phyloP scores from a whole-genome alignment of 768 basidiomycete species.

The Tephrocybe sp. region DNA sequence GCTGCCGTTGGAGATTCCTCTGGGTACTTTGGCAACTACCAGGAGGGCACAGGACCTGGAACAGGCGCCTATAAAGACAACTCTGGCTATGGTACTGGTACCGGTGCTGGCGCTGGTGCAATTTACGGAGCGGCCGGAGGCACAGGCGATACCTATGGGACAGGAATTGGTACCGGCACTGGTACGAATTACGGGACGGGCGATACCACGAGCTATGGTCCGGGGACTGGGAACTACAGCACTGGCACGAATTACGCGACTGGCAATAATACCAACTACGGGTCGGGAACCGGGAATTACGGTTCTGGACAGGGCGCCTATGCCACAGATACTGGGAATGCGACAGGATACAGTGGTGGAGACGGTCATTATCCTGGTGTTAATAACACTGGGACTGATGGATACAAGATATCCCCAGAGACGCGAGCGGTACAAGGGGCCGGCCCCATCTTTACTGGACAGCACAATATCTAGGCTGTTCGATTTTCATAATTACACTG shows the following conservation, averaged over 20 bases:
- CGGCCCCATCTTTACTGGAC: not conserved
- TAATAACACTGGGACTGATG: not conserved
- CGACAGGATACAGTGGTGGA: not conserved
- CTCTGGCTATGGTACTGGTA: not conserved
- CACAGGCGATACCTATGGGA: too few relatives aligned
- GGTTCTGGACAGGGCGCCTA: not conserved
- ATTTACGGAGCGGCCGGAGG: too few relatives aligned
- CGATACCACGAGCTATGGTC: not conserved
- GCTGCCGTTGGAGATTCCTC: not conserved
- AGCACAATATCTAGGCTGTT: not conserved
- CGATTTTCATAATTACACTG: not conserved
- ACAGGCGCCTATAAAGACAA: not conserved
- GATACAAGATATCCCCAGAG: not conserved
- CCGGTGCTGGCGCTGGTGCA: not conserved
- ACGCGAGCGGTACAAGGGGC: not conserved
- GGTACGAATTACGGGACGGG: conserved; percentile 10
- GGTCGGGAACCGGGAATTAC: not conserved
- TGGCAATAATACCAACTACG: not conserved
- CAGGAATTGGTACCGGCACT: not conserved
- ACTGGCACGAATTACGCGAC: not conserved
- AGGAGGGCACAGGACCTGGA: not conserved
- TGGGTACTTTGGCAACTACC: not conserved
- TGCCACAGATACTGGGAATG: not conserved
- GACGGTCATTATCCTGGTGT: not conserved
- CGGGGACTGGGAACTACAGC: too few relatives aligned